Conservation (phyloP, 78 protist genomes). For the Dictyostelium intermedium region DNA sequence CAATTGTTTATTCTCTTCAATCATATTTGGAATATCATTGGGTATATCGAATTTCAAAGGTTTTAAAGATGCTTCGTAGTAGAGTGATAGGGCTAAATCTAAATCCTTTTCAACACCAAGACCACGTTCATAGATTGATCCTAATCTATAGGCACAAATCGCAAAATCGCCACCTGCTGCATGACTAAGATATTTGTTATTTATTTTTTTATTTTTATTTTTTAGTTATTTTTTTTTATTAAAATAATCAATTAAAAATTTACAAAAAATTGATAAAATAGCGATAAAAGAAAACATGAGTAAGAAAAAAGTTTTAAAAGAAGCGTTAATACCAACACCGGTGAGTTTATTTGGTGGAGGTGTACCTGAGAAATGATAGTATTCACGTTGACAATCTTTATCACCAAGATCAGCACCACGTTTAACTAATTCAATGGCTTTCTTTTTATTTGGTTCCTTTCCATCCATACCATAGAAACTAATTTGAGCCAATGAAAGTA, state of each 20-base stretch:
- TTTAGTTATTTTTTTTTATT: background rate
- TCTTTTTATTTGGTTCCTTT: background rate
- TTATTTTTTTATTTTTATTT: too few relatives aligned
- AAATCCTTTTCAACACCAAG: constrained; percentile 3
- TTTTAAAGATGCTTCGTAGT: constrained; percentile 3
- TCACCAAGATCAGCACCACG: constrained; percentile 17
- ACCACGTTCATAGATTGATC: constrained; percentile 12
- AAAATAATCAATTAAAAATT: constrained; percentile 5
- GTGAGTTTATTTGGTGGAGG: background rate
- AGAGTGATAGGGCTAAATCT: background rate
- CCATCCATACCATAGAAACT: background rate
- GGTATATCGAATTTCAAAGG: constrained; percentile 6
- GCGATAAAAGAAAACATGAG: background rate
- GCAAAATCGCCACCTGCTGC: constrained; percentile 9
- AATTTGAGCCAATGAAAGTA: background rate
- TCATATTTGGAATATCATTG: background rate
- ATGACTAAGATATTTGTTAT: background rate
- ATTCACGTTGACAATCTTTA: background rate
- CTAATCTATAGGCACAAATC: background rate
- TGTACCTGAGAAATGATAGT: background rate
- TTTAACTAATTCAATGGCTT: background rate
- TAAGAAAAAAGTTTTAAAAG: background rate
- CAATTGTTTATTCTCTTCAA: background rate
- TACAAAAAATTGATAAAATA: background rate
- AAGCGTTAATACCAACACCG: background rate